Base-by-base conservation (phyloP, 305 asterid species). In the Fraxinus ornus region DNA sequence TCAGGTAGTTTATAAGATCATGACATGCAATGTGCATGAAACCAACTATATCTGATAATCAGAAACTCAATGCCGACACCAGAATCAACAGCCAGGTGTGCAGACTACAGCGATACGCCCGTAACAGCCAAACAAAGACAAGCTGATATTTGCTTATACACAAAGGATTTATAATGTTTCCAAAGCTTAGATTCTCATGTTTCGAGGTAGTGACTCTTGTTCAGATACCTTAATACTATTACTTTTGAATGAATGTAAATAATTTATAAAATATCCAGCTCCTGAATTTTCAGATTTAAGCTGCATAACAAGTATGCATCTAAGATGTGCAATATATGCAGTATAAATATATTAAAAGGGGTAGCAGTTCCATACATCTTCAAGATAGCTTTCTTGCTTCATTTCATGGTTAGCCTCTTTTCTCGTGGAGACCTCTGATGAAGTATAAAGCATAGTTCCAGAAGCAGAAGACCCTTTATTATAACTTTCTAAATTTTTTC, bases 391-490 rank as follows among this genome's bases (percentile, higher is more conserved):
- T 76, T 90, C 94, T 83, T 86, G 89, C 85, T 89, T 91, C 72
- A 82, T 83, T 37, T 72, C 82, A 81, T 82, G 82, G 83, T 83
- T 85, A 35, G 90, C 83, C 79, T 90, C 95, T 84, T 88, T 91
- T 82, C 86, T 79, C 75, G 47, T 52, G 68, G 93, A 82, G 82
- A 86, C 21, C 81, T 87, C 96, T 72, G 93, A 86, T 71, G 90
- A 81, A 82, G 89, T 77, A 78, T 55, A 86, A 79, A 75, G 83
- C 74, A 81, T 68, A 74, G 90, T 84, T 86, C 97, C 97, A 80
- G 97, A 86, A 83, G 92, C 90, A 87, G 97, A 88, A 85, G 94
- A 79, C 81, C 85, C 82, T 79, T 86, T 90, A 86, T 81, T 89
- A 82, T 92, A 86, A 85, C 87, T 83, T 77, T 93, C 95, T 37